Evolutionary conservation across 148 eudicot genomes (phyloP).

Genomic region (Linanthus parryae): DNA sequence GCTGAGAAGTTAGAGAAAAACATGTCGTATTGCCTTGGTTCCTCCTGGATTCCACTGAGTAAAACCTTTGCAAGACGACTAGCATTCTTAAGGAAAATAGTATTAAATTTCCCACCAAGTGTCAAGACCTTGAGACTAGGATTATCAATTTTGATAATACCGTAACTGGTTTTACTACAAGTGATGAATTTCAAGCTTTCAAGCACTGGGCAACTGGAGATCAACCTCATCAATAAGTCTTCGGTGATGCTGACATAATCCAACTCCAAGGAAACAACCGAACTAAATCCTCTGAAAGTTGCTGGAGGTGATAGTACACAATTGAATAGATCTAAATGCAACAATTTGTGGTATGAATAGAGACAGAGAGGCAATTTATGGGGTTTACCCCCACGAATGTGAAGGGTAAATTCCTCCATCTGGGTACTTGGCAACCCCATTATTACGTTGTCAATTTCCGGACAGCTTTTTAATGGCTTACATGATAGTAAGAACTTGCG

Average conservation of each 20-base stretch:
- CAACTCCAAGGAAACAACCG: constrained; percentile 3
- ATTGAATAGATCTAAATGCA: constrained; percentile 11
- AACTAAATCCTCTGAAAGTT: constrained; percentile 14
- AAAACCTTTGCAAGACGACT: constrained; percentile 7
- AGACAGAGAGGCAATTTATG: constrained; percentile 11
- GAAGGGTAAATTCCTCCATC: constrained; percentile 12
- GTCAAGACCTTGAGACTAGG: constrained; percentile 11
- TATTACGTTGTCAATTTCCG: constrained; percentile 13
- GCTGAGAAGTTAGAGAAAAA: constrained; percentile 8
- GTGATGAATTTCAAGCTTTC: constrained; percentile 7
- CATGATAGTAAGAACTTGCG: too few species aligned
- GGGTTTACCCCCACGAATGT: neutral
- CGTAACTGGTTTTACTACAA: neutral
- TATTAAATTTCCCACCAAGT: neutral
- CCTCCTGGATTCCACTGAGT: constrained; percentile 8
- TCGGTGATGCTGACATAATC: constrained; percentile 1
- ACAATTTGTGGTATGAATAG: constrained; percentile 4
- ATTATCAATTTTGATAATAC: constrained; percentile 6
- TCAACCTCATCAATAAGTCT: constrained; percentile 8
- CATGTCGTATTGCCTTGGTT: constrained; percentile 1
- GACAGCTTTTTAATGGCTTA: constrained; percentile 5
- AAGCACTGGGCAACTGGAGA: constrained; percentile 13
- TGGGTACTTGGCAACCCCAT: constrained; percentile 1
- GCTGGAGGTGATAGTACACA: constrained; percentile 10
- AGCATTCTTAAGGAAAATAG: neutral